Percentiles rank a stretch among this genome's conserved stretches.
These are phyloP conservation scores for Arthrinium puccinioides DNA, from an alignment of 2,329 filamentous ascomycete genomes.

Conservation along the genomic window DNA sequence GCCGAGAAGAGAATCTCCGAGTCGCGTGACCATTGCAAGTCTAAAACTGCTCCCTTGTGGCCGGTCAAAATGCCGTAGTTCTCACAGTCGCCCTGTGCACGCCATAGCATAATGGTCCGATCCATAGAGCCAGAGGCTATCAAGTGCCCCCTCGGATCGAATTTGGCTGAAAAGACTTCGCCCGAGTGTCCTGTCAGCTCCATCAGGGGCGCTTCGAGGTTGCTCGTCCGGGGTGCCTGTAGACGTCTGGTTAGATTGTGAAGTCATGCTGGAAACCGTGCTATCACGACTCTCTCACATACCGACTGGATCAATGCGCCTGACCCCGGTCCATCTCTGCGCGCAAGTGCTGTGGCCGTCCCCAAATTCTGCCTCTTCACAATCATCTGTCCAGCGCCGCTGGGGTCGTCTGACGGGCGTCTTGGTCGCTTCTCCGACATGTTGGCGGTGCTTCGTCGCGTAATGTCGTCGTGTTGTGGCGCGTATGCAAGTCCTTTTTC, in stretches of 20 bases:
- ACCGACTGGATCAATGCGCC: constrained; percentile 44
- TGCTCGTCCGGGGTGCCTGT: constrained; percentile 72
- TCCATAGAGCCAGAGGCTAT: constrained; percentile 97
- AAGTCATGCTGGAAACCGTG: constrained; percentile 1
- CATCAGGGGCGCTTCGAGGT: constrained; percentile 86
- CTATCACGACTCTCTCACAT: constrained; percentile 22
- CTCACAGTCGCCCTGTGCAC: constrained; percentile 84
- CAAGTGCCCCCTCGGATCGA: constrained; percentile 79
- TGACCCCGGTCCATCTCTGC: constrained; percentile 40
- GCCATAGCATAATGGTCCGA: constrained; percentile 88
- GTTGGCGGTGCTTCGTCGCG: too few relatives aligned
- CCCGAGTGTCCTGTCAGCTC: constrained; percentile 77
- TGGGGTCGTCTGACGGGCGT: constrained; percentile 77
- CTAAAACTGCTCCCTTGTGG: constrained; percentile 84
- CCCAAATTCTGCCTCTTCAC: constrained; percentile 81
- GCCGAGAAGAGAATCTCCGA: constrained; percentile 85
- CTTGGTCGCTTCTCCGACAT: constrained; percentile 94
- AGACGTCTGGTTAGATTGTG: constrained; percentile 12
- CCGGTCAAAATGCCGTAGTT: constrained; percentile 88
- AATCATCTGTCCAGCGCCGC: constrained; percentile 63
- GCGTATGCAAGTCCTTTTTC: too few relatives aligned
- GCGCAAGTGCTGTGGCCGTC: constrained; percentile 39
- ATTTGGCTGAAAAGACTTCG: constrained; percentile 85
- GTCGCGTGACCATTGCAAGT: constrained; percentile 95
- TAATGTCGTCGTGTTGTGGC: too few relatives aligned